Base-by-base conservation (phyloP, 345 rosid genomes). In the Corchorus olitorius region DNA sequence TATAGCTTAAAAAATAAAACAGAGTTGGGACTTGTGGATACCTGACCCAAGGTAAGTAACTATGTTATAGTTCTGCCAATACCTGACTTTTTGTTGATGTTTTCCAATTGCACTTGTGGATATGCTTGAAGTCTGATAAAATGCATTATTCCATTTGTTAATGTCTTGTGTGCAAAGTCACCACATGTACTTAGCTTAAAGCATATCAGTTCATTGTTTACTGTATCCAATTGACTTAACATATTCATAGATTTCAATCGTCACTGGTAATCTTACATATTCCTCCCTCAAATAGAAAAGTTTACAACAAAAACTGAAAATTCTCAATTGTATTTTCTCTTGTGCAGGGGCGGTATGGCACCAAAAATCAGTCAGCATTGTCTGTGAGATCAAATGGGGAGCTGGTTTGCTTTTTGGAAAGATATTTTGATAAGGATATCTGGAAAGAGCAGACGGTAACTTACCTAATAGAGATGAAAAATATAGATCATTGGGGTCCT, bases 291-390 rank as follows among this genome's bases (percentile, higher is more conserved):
- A 46, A 15, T n/a, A 37, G 19, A 71, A 65, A 54, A 4, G 20
- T 10, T 12, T 3, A 7, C 48, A 60, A 52, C 15, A 17, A 8
- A 20, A 53, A 0, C 20, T 4, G n/a, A 27, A 41, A 37, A n/a
- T n/a, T 35, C 74, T 78, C 43, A 39, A 39, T 16, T 9, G 12
- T 0, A 3, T 69, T 16, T 17, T 53, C 39, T 20, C 43, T 35
- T 55, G 20, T 66, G 75, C 82, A 90, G 96, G 94, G 96, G 34
- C 83, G 76, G 41, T 87, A 85, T 76, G 94, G 98, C 73, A 93
- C 94, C 14, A 87, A 96, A 86, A 93, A 93, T 84, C 92, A 77
- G 56, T 86, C 92, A 0, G 88, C 87, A 0, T 53, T 91, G 78
- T 81, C 77, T 53, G 87, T 87, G 78, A 86, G 79, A 78, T 68